Base-by-base conservation (phyloP, 805 yeast genomes). In the Yarrowia phangngaensis region DNA sequence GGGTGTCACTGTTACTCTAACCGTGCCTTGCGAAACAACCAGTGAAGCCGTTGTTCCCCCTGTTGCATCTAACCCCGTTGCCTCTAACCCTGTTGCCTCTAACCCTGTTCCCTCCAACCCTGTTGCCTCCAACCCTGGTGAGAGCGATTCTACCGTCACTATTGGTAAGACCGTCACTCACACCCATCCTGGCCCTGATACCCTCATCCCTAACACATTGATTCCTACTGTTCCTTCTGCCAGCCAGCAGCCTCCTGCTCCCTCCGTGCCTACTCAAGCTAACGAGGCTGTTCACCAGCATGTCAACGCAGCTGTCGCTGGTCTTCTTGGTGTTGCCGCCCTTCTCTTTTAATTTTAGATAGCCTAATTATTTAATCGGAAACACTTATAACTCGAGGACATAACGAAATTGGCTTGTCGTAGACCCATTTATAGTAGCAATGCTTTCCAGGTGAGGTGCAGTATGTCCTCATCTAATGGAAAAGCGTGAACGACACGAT, bases 21-120 rank as follows among this genome's bases (percentile, higher is more conserved):
- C 43, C 23, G 31, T 24, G 15, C 43, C 43, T 23, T 36, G 43
- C 31, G 43, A 36, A 31, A 36, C 43, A 16, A 36, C 43, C 43
- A 22, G 28, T 14, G 36, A 16, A 11, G 14, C 36, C 35, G 16
- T 27, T 19, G 27, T 9, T 16, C 26, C 38, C 19, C 11, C 27
- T 5, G 23, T 23, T 28, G 29, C 14, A 11, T 14, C 29, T 20
- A 4, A 9, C 17, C 15, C 19, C 14, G 5, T 20, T 11, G 32
- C n/a, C 16, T 20, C 34, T 14, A 30, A 30, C 22, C 34, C 34
- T 9, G 24, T 9, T 22, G 9, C 24, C 24, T 7, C 13, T 15
- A 6, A 9, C 15, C 15, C 31, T 28, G 11, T 9, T 12, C 17
- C 30, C 15, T 17, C 30, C 30, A 13, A n/a, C 11, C 31, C 31